Conservation (phyloP, 129 eudicot genomes). For the Pulicaria dysenterica region DNA sequence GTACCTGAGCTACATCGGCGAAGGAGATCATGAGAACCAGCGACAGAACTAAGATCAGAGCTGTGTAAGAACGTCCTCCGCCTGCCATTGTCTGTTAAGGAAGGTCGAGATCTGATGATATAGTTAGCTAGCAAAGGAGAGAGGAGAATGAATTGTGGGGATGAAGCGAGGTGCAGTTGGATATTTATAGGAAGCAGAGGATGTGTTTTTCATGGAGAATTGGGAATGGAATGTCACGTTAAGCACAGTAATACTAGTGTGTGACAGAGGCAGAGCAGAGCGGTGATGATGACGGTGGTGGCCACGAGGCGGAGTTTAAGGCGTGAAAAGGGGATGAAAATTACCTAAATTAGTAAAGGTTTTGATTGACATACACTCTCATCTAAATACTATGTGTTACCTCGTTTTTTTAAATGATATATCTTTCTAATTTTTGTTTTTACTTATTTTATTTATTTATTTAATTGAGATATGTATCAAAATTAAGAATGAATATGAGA, state of each 20-base stretch:
- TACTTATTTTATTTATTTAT: no score
- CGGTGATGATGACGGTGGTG: constrained; percentile 30
- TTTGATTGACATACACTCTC: no score
- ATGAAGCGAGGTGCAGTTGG: constrained; percentile 5
- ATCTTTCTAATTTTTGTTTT: no score
- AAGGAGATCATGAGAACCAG: constrained; percentile 47
- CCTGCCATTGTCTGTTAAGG: constrained; percentile 37
- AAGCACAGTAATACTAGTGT: background rate
- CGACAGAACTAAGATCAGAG: constrained; percentile 40
- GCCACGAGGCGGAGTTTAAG: constrained; percentile 35
- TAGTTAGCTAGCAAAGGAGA: background rate
- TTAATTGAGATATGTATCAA: no score
- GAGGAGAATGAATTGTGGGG: constrained; percentile 14
- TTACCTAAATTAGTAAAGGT: background rate
- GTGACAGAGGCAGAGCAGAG: constrained; percentile 13
- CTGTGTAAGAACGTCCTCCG: constrained; percentile 30
- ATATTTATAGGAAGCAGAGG: constrained; percentile 27
- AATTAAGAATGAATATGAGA: no score
- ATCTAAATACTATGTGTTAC: no score
- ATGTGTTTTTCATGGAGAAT: background rate
- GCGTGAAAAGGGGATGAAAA: constrained; percentile 37
- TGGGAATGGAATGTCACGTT: constrained; percentile 26
- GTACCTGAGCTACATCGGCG: constrained; percentile 54
- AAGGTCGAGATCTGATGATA: background rate
- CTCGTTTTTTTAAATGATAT: no score